Conservation (phyloP, 805 yeast species). For the Blastobotrys terrestris region DNA sequence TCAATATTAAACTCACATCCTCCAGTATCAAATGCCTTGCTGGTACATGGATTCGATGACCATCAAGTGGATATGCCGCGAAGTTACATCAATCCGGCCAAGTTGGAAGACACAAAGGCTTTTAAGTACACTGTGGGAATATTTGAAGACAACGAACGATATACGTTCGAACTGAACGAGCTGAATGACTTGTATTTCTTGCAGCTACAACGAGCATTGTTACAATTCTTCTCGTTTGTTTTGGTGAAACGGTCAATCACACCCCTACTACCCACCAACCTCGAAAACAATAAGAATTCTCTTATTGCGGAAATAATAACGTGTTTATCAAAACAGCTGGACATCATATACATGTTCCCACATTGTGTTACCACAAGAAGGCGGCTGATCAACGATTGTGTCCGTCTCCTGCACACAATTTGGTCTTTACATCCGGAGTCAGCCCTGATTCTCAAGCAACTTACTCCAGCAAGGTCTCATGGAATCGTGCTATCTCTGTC, state of each 20-base stretch:
- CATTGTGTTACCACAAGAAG: background rate
- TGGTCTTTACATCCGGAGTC: conserved; percentile 12
- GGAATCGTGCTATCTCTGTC: conserved; percentile 24
- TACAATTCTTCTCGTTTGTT: background rate
- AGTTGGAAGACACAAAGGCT: background rate
- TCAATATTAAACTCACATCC: background rate
- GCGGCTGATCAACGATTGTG: conserved; percentile 11
- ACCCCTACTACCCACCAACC: background rate
- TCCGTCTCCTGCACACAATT: conserved; percentile 14
- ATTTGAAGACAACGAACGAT: background rate
- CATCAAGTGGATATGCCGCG: background rate
- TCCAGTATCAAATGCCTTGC: background rate
- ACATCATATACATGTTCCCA: conserved; percentile 6
- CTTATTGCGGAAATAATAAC: conserved; percentile 1
- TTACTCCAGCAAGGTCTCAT: conserved; percentile 13
- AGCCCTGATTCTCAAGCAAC: conserved; percentile 4
- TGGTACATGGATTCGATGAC: background rate
- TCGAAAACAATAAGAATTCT: too few species aligned
- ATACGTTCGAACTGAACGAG: background rate
- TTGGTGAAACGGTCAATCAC: background rate
- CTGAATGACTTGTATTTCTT: background rate
- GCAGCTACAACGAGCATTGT: background rate
- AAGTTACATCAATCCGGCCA: background rate
- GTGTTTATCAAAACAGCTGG: conserved; percentile 11
- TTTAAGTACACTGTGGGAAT: background rate